These are phyloP conservation scores for Daedaleopsis nitida DNA, from an alignment of 768 basidiomycete species.

Conservation along the genomic window DNA sequence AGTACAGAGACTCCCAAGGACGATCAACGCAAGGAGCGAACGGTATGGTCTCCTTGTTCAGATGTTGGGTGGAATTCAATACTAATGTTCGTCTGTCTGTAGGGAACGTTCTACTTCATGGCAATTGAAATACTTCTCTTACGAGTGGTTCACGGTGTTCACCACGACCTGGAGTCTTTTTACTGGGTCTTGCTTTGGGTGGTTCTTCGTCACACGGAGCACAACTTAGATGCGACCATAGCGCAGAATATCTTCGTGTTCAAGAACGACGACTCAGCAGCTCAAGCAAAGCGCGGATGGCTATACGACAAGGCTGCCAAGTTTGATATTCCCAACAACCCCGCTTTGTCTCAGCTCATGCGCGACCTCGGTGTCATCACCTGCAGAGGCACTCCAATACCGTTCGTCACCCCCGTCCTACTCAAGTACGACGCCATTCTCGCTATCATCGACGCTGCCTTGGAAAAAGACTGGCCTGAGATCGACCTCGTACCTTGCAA, in stretches of 20 bases:
- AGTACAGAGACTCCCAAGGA: background rate
- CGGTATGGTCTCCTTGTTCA: background rate
- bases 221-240: background rate
- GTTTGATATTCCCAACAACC: background rate
- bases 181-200: constrained; percentile 19
- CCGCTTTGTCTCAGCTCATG: background rate
- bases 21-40: background rate
- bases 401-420: background rate
- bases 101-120: background rate
- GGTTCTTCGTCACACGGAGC: constrained; percentile 10
- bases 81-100: too few species aligned
- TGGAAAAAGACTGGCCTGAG: background rate
- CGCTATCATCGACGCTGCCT: background rate
- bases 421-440: background rate
- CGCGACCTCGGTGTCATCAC: background rate
- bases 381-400: background rate
- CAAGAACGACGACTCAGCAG: background rate
- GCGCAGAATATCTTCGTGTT: background rate
- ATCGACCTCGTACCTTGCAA: background rate
- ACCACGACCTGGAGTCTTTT: constrained; percentile 21
- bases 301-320: background rate
- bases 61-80: background rate
- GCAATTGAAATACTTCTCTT: background rate
- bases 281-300: background rate
- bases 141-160: background rate